A percentile compares a stretch with the other conserved stretches of the same genome.
Evolutionary conservation across 2,329 filamentous ascomycete species (phyloP).

Genomic region (Curvularia sp.): DNA sequence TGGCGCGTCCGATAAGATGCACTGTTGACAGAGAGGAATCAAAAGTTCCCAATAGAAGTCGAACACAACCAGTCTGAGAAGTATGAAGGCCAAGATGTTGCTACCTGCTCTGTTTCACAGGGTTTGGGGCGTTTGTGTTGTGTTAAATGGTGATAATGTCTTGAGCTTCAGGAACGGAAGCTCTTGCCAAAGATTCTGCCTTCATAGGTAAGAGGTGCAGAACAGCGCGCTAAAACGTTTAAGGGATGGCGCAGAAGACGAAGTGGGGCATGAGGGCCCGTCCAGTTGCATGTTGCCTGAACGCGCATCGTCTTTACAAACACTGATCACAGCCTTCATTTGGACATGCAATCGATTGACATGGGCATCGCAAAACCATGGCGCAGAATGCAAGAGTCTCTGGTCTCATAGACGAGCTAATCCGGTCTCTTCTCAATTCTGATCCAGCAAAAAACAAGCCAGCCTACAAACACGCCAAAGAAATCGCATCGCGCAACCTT

Average conservation of each 20-base stretch:
- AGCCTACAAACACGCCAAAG: conserved; percentile 50
- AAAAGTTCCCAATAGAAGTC: background rate
- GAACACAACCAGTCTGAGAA: background rate
- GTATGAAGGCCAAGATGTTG: background rate
- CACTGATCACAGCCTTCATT: conserved; percentile 5
- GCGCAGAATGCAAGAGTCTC: conserved; percentile 71
- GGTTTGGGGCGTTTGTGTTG: background rate
- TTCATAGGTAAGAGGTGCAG: background rate
- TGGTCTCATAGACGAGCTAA: conserved; percentile 73
- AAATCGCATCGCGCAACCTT: conserved; percentile 51
- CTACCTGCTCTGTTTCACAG: background rate
- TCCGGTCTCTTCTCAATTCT: conserved; percentile 68
- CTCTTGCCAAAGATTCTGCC: background rate
- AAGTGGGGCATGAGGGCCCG: conserved; percentile 19
- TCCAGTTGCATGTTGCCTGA: conserved; percentile 12
- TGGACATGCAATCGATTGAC: background rate
- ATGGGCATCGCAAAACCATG: conserved; percentile 59
- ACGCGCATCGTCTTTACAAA: conserved; percentile 20
- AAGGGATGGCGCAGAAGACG: conserved; percentile 8
- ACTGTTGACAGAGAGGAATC: background rate
- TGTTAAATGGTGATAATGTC: background rate
- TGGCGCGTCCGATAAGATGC: background rate
- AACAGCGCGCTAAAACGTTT: background rate
- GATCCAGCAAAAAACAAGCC: conserved; percentile 42
- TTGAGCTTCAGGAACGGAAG: background rate